Evolutionary conservation across 2,329 filamentous ascomycete genomes (phyloP), one percentile per base, ranked within the genome.

Genomic region (Colletotrichum sp.): DNA sequence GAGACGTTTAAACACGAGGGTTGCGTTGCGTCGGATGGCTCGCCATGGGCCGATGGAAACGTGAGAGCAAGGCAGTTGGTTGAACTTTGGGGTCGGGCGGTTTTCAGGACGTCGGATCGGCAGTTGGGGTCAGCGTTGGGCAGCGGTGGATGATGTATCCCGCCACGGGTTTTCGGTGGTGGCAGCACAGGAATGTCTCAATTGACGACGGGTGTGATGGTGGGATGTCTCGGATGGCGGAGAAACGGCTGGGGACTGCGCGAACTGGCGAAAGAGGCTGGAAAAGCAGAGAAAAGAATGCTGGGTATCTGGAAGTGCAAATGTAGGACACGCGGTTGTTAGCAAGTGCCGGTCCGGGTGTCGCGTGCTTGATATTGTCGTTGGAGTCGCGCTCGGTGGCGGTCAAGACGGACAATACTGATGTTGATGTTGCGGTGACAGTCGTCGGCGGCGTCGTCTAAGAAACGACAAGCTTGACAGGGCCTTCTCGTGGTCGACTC

Each of bases 131-230:
- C 15, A 49, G 28, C 36, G 72, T 63, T 64, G 39, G 63, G 30
- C 39, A 24, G 36, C 52, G 30, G 30, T 70, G 32, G 34, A 28
- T 16, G n/a, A 5, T 59, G 32, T 36, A 68, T 57, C 44, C 57
- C n/a, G 44, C 69, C 57, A 30, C 70, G 13, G 57, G 26, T 18
- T 68, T 64, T 49, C 63, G 15, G 44, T 67, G 39, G 69, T 65
- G 26, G 64, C 52, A 60, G 39, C 63, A 57, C 73, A 76, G 44
- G 69, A 76, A 73, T 76, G 73, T 76, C 73, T 76, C 64, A 69
- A 76, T 68, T 69, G 69, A 49, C 55, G 64, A 16, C 39, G 26
- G 69, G 5, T 24, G 72, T 52, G 32, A 21, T 72, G 44, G 21
- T 69, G 32, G 69, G 68, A 73, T 68, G 63, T 76, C 69, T 73